Evolutionary conservation across 768 basidiomycete genomes (phyloP), one percentile per base, ranked within the genome.

Genomic region (Termitomyces eurrhizus): DNA sequence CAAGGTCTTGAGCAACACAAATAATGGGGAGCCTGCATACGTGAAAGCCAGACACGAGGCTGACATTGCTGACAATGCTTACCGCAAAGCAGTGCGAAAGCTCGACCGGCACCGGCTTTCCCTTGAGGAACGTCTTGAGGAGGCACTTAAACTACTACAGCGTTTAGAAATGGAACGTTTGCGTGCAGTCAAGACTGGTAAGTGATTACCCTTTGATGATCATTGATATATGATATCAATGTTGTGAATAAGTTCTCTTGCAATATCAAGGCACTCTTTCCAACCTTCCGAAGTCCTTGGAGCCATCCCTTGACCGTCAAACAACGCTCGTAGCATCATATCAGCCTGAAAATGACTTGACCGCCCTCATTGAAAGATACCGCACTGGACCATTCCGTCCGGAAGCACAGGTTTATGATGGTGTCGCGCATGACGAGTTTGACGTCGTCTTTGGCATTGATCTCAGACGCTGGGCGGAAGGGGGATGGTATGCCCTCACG

Each of bases 371-470:
- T 62, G 95, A 97, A 72, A 88, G 92, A 12, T 93, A 94, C 70
- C 85, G 95, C 57, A 96, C 94, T 1, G 95, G 95, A 0, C 90
- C 95, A 0, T 98, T 97, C 86, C 81, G 90, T 44, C 95, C 95
- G 0, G 78, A 77, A 41, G 84, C 95, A 0, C 92, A 93, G 57
- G 77, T 95, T 11, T 98, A 93, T 73, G 93, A 96, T 69, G 89
- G 88, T 4, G 82, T 94, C 36, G 78, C 89, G 9, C 92, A 92
- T 64, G 88, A 90, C 50, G 90, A 90, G 66, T 83, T 85, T 0
- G 94, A 95, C 68, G 90, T 92, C 33, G 84, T 92, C 11, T 97
- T 96, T 70, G 95, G 95, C 12, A 89, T 95, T 60, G 95, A 97
- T 74, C 75, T 97, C 56, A 83, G 94, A 61, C 90, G 86, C 66